Evolutionary conservation across 2,329 filamentous ascomycete species (phyloP).

Genomic region (Fusarium tricinctum): DNA sequence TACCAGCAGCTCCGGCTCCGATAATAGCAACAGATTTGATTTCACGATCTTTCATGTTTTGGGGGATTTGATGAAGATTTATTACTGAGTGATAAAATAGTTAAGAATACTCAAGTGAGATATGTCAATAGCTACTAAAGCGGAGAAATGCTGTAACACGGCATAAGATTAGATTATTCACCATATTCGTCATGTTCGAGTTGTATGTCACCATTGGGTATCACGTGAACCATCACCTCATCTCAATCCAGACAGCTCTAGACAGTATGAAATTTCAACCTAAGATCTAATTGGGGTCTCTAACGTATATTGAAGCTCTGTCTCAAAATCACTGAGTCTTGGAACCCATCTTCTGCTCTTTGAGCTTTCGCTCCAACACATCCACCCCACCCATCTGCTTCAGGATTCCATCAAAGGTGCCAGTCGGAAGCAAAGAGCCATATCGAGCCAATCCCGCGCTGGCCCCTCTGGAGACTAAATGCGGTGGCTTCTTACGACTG

Average conservation of each 20-base stretch:
- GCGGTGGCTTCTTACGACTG: constrained; percentile 34
- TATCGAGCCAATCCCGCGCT: constrained; percentile 14
- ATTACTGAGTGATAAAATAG: accelerated
- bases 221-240: constrained; percentile 23
- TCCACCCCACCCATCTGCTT: constrained; percentile 35
- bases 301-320: not conserved
- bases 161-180: not conserved
- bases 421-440: constrained; percentile 26
- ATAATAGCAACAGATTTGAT: constrained; percentile 44
- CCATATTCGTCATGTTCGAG: constrained; percentile 28
- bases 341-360: not conserved
- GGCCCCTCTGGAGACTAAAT: constrained; percentile 24
- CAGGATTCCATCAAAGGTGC: constrained; percentile 12
- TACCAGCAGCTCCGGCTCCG: constrained; percentile 45
- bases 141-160: not conserved
- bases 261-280: not conserved
- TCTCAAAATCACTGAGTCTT: not conserved
- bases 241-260: no score
- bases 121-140: not conserved
- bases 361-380: constrained; percentile 28
- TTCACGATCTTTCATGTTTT: constrained; percentile 2
- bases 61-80: accelerated
- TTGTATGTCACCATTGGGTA: constrained; percentile 26
- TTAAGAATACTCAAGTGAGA: no score
- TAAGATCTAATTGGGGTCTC: not conserved